phyloP scores from a whole-genome alignment of 2,329 filamentous ascomycete species.

The Conoideocrella luteorostrata region DNA sequence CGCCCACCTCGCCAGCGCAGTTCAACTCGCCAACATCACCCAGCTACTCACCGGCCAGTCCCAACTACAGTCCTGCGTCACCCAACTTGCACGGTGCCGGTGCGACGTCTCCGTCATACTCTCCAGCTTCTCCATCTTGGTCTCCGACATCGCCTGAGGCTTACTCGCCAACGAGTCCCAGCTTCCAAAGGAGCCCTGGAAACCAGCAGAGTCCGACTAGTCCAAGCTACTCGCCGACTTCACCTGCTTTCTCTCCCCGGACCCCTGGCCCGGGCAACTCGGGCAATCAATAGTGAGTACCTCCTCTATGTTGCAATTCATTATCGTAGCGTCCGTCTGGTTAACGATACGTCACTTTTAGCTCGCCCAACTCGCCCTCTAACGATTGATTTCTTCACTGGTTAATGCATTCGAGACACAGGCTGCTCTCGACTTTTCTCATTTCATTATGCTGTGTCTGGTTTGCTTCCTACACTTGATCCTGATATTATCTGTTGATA shows the following conservation, averaged over 20 bases:
- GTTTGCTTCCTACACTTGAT: not conserved
- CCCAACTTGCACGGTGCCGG: slow-evolving; percentile 41
- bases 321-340: no score
- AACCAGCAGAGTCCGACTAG: slow-evolving; percentile 58
- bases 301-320: no score
- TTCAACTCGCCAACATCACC: slow-evolving; percentile 73
- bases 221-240: slow-evolving; percentile 64
- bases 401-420: slow-evolving; percentile 28
- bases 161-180: slow-evolving; percentile 59
- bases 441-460: slow-evolving; percentile 12
- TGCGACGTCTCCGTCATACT: slow-evolving; percentile 56
- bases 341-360: no score
- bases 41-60: slow-evolving; percentile 64
- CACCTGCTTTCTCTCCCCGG: slow-evolving; percentile 38
- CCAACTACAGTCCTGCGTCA: slow-evolving; percentile 65
- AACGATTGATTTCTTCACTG: slow-evolving; percentile 30
- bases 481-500: not conserved
- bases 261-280: slow-evolving; percentile 37
- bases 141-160: slow-evolving; percentile 65
- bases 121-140: slow-evolving; percentile 68
- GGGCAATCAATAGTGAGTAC: slow-evolving; percentile 38
- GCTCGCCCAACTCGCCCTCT: slow-evolving; percentile 39
- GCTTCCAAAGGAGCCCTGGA: slow-evolving; percentile 49
- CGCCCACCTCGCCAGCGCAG: slow-evolving; percentile 63
- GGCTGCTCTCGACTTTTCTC: slow-evolving; percentile 22